These are phyloP conservation scores for Medicago arabica DNA, from an alignment of 306 rosid genomes.

Conservation along the genomic window DNA sequence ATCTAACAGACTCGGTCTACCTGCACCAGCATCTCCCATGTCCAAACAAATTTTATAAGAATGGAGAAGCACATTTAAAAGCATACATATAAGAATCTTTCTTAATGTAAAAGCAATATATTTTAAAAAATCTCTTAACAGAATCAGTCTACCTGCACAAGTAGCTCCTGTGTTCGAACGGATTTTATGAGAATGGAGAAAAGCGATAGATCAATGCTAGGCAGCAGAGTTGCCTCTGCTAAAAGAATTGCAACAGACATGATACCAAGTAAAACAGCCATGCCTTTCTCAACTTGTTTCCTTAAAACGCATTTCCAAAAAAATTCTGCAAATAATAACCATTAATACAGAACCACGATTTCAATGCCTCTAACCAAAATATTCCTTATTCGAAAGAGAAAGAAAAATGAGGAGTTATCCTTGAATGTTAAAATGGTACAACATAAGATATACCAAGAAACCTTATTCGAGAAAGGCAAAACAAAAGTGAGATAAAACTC, in stretches of 20 bases:
- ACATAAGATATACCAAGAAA: slow-evolving; percentile 24
- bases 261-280: slow-evolving; percentile 79
- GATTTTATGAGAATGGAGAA: slow-evolving; percentile 88
- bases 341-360: slow-evolving; percentile 29
- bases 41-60: slow-evolving; percentile 70
- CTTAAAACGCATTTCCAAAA: slow-evolving; percentile 87
- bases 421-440: slow-evolving; percentile 32
- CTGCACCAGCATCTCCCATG: slow-evolving; percentile 84
- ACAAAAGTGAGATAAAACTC: slow-evolving; percentile 34
- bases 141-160: slow-evolving; percentile 74
- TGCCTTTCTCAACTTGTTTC: slow-evolving; percentile 78
- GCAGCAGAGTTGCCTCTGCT: slow-evolving; percentile 94
- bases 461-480: slow-evolving; percentile 11
- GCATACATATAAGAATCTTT: background rate
- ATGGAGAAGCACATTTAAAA: slow-evolving; percentile 57
- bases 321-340: slow-evolving; percentile 71
- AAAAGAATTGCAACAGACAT: slow-evolving; percentile 94
- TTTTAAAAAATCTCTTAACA: background rate
- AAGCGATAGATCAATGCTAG: slow-evolving; percentile 84
- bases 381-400: slow-evolving; percentile 21
- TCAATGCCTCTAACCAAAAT: slow-evolving; percentile 31
- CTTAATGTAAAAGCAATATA: background rate
- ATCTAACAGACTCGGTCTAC: slow-evolving; percentile 47
- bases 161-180: slow-evolving; percentile 77
- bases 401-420: slow-evolving; percentile 18